Percentiles rank a stretch among this genome's conserved stretches.
Evolutionary conservation across 129 eudicot genomes (phyloP).

Genomic region (Saposhnikovia divaricata): DNA sequence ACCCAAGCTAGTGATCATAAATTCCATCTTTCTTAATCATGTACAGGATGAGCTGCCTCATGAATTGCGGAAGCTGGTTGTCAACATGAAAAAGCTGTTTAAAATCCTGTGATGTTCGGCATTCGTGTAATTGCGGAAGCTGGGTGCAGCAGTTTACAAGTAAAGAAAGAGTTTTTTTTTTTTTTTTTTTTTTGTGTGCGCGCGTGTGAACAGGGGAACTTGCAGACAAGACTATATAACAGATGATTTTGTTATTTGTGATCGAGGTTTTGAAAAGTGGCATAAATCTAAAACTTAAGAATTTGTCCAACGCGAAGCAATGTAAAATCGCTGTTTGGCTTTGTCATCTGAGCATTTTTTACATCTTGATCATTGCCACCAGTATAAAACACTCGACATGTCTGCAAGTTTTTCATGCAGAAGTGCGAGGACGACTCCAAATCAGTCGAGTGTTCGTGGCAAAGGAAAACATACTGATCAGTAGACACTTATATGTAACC

Average conservation of each 20-base stretch:
- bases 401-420: no score
- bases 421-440: no score
- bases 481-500: no score
- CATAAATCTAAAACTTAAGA: no score
- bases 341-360: no score
- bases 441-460: no score
- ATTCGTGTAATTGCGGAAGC: neutral
- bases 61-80: conserved; percentile 64
- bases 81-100: conserved; percentile 72
- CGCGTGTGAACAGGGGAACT: neutral
- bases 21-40: neutral
- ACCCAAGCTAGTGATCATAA: neutral
- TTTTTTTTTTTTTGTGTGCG: neutral
- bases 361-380: no score
- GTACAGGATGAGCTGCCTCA: conserved; percentile 59
- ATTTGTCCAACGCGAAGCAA: no score
- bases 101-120: conserved; percentile 43
- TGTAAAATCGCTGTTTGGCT: no score
- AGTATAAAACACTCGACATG: no score
- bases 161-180: neutral
- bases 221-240: neutral
- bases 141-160: neutral
- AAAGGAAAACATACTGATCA: no score
- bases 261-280: no score
- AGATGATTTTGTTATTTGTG: neutral